Conservation (phyloP, 495 filamentous ascomycete species). For the Diplogelasinospora grovesii region DNA sequence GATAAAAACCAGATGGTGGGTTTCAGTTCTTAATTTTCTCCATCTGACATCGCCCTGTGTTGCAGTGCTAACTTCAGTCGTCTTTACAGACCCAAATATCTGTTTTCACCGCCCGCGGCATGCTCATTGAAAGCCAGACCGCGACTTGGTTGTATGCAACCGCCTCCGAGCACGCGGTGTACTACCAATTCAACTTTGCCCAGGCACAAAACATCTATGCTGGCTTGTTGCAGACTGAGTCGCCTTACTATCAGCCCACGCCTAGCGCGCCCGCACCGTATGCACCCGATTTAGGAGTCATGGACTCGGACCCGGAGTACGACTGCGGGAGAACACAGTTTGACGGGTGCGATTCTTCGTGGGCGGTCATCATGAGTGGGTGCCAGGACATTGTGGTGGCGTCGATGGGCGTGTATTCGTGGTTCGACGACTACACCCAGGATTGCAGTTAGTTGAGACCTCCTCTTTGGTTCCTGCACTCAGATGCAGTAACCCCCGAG, state of each 20-base stretch:
- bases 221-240: conserved; percentile 76
- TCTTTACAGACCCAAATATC: conserved; percentile 87
- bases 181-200: conserved; percentile 75
- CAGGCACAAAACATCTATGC: conserved; percentile 72
- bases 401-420: no score
- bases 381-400: no score
- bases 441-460: no score
- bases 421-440: conserved; percentile 74
- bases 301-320: conserved; percentile 63
- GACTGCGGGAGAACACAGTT: conserved; percentile 48
- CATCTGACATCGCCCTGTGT: no score
- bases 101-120: conserved; percentile 76
- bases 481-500: no score
- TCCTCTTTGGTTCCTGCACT: no score
- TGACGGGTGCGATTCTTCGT: conserved; percentile 63
- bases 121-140: conserved; percentile 57
- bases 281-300: conserved; percentile 49
- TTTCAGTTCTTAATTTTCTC: no score
- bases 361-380: conserved; percentile 61
- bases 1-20: conserved; percentile 42
- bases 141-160: conserved; percentile 64
- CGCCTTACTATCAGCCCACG: conserved; percentile 79
- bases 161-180: conserved; percentile 70
- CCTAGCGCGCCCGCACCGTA: conserved; percentile 61
- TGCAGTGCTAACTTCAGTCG: no score